These are phyloP conservation scores for Teunomyces barrocoloradensis DNA, from an alignment of 805 yeast species.

Conservation along the genomic window DNA sequence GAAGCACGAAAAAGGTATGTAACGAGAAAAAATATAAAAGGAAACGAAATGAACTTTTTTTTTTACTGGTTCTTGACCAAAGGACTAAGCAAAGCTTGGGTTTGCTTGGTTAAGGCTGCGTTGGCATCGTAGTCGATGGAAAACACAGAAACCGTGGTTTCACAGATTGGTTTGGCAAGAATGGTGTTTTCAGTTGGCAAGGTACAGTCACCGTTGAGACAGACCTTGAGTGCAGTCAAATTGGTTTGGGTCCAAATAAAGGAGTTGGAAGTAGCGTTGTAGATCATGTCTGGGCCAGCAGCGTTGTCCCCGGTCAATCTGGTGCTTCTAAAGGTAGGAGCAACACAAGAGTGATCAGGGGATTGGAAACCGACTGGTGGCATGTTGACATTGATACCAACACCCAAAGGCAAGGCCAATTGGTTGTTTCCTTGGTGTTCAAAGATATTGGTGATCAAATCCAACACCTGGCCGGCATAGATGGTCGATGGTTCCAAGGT, in stretches of 20 bases:
- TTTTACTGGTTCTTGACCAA: constrained; percentile 8
- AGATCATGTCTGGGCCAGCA: constrained; percentile 27
- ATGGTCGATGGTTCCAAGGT: constrained; percentile 42
- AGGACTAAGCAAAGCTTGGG: constrained; percentile 11
- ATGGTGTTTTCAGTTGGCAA: constrained; percentile 43
- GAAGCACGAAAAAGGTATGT: not conserved
- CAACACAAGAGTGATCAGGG: constrained; percentile 37
- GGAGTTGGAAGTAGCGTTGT: constrained; percentile 40
- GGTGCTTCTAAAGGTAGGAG: constrained; percentile 43
- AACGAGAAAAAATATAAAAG: not conserved
- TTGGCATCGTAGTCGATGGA: constrained; percentile 30
- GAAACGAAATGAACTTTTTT: not conserved
- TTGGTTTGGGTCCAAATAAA: constrained; percentile 14
- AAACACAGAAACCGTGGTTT: constrained; percentile 24
- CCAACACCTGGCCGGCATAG: constrained; percentile 39
- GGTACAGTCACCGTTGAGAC: constrained; percentile 42
- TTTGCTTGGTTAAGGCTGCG: constrained; percentile 11
- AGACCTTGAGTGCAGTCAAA: constrained; percentile 18
- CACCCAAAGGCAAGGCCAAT: constrained; percentile 40
- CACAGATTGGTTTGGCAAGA: constrained; percentile 25
- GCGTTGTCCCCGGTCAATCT: constrained; percentile 46
- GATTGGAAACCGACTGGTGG: constrained; percentile 39
- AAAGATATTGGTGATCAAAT: constrained; percentile 39
- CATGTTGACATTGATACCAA: constrained; percentile 49
- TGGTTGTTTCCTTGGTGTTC: constrained; percentile 34